Evolutionary conservation across 805 yeast genomes (phyloP).

Genomic region (Candida endomychidarum): DNA sequence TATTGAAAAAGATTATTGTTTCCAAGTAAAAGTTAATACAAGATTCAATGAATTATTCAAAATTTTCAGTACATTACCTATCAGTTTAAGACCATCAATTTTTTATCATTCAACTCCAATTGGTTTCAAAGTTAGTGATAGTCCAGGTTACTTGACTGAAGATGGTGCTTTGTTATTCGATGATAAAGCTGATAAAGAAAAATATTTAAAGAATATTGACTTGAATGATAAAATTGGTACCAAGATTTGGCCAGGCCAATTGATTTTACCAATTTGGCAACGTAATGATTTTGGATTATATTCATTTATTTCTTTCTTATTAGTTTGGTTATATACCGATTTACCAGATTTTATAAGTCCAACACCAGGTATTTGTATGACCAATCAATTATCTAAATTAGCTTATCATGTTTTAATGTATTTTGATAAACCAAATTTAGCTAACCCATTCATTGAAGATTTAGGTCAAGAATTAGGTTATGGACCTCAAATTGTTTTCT

Average conservation of each 20-base stretch:
- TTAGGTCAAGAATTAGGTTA: conserved; percentile 37
- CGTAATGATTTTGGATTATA: conserved; percentile 44
- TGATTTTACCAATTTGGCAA: conserved; percentile 74
- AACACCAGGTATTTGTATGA: conserved; percentile 85
- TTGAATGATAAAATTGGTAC: conserved; percentile 52
- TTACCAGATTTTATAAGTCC: conserved; percentile 87
- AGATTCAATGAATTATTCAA: conserved; percentile 58
- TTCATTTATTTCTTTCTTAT: conserved; percentile 39
- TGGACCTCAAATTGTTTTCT: conserved; percentile 64
- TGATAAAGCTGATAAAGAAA: conserved; percentile 48
- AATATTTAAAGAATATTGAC: conserved; percentile 46
- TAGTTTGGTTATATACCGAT: conserved; percentile 87
- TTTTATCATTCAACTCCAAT: conserved; percentile 66
- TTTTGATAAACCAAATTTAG: conserved; percentile 44
- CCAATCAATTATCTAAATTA: conserved; percentile 50
- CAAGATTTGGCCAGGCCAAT: conserved; percentile 85
- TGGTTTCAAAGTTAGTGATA: conserved; percentile 59
- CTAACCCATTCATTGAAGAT: conserved; percentile 51
- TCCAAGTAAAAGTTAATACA: conserved; percentile 61
- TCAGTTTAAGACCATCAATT: conserved; percentile 75
- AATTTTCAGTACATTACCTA: conserved; percentile 66
- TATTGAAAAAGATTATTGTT: conserved; percentile 84
- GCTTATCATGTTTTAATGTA: conserved; percentile 21
- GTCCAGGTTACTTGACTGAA: conserved; percentile 81
- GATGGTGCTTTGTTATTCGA: conserved; percentile 78